Percentiles rank a stretch among this genome's conserved stretches.
These are phyloP conservation scores for Penicillium sp. DNA, from an alignment of 2,329 filamentous ascomycete genomes.

Conservation along the genomic window DNA sequence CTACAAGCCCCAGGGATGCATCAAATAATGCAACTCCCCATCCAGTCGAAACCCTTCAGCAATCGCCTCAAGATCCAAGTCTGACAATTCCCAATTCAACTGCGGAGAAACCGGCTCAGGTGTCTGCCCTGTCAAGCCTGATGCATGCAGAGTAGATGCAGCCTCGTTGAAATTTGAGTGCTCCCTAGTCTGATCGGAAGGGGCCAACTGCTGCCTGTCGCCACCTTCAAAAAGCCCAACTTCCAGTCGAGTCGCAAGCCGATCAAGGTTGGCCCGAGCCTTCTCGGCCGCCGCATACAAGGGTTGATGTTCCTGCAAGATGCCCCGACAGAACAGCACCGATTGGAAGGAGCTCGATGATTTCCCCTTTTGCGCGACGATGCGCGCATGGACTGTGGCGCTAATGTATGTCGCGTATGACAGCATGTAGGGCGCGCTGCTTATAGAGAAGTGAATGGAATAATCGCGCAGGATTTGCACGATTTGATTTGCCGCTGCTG, in stretches of 20 bases:
- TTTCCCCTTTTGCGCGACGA: conserved; percentile 38
- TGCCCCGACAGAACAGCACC: conserved; percentile 19
- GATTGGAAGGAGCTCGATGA: conserved; percentile 29
- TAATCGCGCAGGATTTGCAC: conserved; percentile 38
- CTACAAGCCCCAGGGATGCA: conserved; percentile 20
- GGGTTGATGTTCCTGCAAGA: conserved; percentile 19
- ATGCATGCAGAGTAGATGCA: conserved; percentile 1
- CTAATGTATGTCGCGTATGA: conserved; percentile 57
- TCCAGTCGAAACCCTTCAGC: conserved; percentile 28
- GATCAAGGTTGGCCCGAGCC: conserved; percentile 23
- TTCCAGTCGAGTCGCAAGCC: conserved; percentile 18
- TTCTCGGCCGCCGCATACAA: conserved; percentile 26
- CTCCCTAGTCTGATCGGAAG: not conserved
- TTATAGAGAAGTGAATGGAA: conserved; percentile 41
- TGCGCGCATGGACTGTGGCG: conserved; percentile 53
- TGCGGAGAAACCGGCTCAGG: conserved; percentile 12
- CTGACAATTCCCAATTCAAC: conserved; percentile 21
- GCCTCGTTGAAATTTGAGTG: conserved; percentile 2
- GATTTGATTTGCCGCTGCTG: conserved; percentile 36
- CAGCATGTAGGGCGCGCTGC: conserved; percentile 46
- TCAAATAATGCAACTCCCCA: conserved; percentile 21
- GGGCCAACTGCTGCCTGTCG: not conserved
- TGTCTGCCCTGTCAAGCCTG: conserved; percentile 1
- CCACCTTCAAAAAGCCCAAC: conserved; percentile 10
- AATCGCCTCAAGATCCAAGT: conserved; percentile 29